Conservation (phyloP, 352 stramenopile species). For the Pythium rishiriense region DNA sequence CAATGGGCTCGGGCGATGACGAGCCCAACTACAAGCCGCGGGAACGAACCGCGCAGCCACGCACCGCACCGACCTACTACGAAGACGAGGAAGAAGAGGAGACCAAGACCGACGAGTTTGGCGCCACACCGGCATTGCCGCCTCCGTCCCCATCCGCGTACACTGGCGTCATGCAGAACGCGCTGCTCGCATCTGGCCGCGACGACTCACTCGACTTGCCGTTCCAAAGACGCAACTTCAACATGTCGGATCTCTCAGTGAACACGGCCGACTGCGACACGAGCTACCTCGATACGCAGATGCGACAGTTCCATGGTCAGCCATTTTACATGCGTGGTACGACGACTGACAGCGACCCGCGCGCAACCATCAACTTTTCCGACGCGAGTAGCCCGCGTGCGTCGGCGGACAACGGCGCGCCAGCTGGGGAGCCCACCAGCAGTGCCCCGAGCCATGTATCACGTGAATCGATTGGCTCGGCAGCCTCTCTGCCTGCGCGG, state of each 20-base stretch:
- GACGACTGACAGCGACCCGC: slow-evolving; percentile 5
- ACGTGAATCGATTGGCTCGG: not conserved
- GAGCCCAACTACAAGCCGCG: slow-evolving; percentile 10
- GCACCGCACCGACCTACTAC: slow-evolving; percentile 11
- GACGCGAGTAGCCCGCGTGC: not conserved
- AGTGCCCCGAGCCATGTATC: not conserved
- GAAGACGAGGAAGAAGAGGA: slow-evolving; percentile 57
- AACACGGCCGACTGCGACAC: slow-evolving; percentile 62
- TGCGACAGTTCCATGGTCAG: slow-evolving; percentile 73
- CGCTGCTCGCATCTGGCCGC: slow-evolving; percentile 30
- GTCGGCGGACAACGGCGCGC: not conserved
- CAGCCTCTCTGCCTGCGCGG: not conserved
- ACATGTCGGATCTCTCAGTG: slow-evolving; percentile 36
- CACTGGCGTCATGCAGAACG: slow-evolving; percentile 28
- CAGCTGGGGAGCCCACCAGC: not conserved
- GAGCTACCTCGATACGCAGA: slow-evolving; percentile 63
- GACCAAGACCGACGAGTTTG: slow-evolving; percentile 55
- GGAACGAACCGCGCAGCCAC: not conserved
- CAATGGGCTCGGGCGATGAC: slow-evolving; percentile 27
- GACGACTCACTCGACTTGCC: slow-evolving; percentile 32
- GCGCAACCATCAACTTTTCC: slow-evolving; percentile 24
- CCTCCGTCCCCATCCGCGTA: slow-evolving; percentile 48
- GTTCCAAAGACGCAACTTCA: slow-evolving; percentile 42
- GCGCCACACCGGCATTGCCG: slow-evolving; percentile 40
- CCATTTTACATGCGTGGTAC: slow-evolving; percentile 29